phyloP scores from a whole-genome alignment of 2,329 filamentous ascomycete genomes.

The Cladosporium austrohemisphaericum region DNA sequence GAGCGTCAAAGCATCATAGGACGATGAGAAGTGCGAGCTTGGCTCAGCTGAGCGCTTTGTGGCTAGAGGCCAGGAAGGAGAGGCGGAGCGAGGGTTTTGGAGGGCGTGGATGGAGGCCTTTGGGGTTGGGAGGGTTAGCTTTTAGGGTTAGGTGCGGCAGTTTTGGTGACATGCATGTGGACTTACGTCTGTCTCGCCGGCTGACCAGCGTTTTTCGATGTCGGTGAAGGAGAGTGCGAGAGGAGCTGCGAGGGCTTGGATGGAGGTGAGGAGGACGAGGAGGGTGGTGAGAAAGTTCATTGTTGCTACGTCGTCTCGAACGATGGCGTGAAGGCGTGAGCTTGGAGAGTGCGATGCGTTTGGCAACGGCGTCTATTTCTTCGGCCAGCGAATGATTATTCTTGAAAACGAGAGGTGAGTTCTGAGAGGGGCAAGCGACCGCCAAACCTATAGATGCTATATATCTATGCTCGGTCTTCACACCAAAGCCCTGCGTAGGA shows the following conservation, averaged over 20 bases:
- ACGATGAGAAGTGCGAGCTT: background rate
- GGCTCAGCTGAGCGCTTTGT: background rate
- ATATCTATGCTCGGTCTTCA: background rate
- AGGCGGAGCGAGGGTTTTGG: constrained; percentile 19
- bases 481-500: background rate
- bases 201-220: constrained; percentile 27
- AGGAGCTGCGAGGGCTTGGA: constrained; percentile 15
- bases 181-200: constrained; percentile 28
- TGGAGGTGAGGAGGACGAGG: constrained; percentile 15
- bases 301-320: background rate
- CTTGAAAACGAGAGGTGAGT: no score
- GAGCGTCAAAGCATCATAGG: constrained; percentile 5
- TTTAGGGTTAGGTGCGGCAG: no score
- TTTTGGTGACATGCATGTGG: no score
- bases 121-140: background rate
- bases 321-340: background rate
- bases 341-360: background rate
- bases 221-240: constrained; percentile 24
- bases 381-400: no score
- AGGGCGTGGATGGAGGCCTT: constrained; percentile 22
- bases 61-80: constrained; percentile 21
- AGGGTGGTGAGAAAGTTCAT: constrained; percentile 20
- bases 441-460: no score
- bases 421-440: no score
- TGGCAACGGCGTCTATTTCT: no score